These are phyloP conservation scores for Colletotrichum lentis DNA, from an alignment of 2,329 filamentous ascomycete genomes.

Conservation along the genomic window DNA sequence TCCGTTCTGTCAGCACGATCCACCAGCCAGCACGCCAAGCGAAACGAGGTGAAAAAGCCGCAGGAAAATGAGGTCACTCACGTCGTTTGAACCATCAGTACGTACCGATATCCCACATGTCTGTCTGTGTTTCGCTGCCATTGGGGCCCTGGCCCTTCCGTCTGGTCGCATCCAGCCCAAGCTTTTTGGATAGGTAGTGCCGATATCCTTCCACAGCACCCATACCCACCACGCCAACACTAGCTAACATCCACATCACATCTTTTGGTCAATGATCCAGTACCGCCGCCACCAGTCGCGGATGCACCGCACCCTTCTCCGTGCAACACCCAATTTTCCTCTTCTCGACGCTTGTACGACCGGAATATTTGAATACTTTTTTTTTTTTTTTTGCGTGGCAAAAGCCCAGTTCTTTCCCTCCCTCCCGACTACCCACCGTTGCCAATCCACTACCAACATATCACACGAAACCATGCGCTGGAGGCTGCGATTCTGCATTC, in stretches of 20 bases:
- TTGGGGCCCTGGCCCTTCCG: not conserved
- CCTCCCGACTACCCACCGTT: not conserved
- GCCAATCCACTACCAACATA: not conserved
- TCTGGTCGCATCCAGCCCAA: conserved; percentile 13
- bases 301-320: not conserved
- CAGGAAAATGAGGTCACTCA: conserved; percentile 32
- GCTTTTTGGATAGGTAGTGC: not conserved
- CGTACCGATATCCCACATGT: too few relatives aligned
- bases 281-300: conserved; percentile 10
- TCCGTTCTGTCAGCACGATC: conserved; percentile 5
- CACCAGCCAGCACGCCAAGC: conserved; percentile 2
- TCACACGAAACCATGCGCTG: conserved; percentile 33
- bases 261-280: not conserved
- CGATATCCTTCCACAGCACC: conserved; percentile 4
- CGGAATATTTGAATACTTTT: not conserved
- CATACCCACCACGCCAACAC: too few relatives aligned
- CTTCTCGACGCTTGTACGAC: not conserved
- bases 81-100: too few relatives aligned
- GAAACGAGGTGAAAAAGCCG: conserved; percentile 1
- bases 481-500: conserved; percentile 36
- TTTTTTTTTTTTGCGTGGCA: not conserved
- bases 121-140: conserved; percentile 18
- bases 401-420: not conserved
- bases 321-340: not conserved
- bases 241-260: not conserved